Evolutionary conservation across 2,329 filamentous ascomycete genomes (phyloP).

Genomic region (Hortaea werneckii): DNA sequence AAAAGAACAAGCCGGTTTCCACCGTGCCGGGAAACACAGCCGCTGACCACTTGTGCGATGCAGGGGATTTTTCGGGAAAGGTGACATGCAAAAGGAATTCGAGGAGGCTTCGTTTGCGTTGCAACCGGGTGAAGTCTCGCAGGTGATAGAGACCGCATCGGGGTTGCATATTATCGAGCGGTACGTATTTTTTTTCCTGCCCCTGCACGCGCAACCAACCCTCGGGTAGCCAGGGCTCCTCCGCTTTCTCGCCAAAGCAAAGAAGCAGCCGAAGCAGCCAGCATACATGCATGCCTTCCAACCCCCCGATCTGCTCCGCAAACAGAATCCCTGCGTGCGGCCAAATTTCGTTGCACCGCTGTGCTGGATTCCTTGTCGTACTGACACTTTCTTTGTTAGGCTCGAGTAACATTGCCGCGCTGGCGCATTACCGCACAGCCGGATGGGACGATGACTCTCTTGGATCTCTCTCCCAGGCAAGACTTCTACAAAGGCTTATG

Average conservation of each 20-base stretch:
- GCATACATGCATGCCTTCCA: no score
- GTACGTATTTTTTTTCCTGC: slow-evolving; percentile 41
- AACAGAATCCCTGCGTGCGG: not conserved
- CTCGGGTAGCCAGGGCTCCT: no score
- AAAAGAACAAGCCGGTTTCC: not conserved
- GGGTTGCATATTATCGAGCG: slow-evolving; percentile 93
- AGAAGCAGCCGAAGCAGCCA: no score
- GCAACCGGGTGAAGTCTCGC: slow-evolving; percentile 75
- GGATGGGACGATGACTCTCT: no score
- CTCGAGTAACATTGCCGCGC: not conserved
- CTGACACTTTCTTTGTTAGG: not conserved
- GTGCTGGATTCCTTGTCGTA: not conserved
- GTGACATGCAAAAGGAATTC: slow-evolving; percentile 98
- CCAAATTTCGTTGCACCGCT: not conserved
- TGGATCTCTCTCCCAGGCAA: no score
- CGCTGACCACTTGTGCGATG: slow-evolving; percentile 8
- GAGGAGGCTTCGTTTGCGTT: slow-evolving; percentile 92
- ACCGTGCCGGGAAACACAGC: not conserved
- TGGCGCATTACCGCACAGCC: no score
- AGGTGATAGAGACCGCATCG: slow-evolving; percentile 81
- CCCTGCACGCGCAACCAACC: no score
- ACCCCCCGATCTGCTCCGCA: not conserved
- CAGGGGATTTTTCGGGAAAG: slow-evolving; percentile 80
- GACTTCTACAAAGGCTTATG: not conserved
- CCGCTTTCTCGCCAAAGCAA: no score